Evolutionary conservation across 192 early-diverging fungal species (phyloP), one percentile per base, ranked within the genome.

Genomic region (Spizellomyces punctatus): DNA sequence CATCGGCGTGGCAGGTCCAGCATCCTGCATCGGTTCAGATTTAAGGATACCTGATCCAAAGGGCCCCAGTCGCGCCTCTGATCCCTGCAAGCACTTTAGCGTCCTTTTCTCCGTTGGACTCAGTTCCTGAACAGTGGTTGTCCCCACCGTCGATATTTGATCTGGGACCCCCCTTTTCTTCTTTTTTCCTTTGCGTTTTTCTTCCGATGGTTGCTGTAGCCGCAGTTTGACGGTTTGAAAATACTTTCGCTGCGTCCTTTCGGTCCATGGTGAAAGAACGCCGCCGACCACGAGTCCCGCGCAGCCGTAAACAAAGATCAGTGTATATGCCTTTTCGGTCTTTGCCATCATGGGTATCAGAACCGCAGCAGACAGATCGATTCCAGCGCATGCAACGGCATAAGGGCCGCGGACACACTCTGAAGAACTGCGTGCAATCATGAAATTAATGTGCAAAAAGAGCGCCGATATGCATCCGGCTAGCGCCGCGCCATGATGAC

Each of bases 311-410:
- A 56, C 54, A 19, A 56, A 6, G 5, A 56, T 6, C n/a, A 56
- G 54, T 22, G 54, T 5, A 56, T n/a, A 5, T 6, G 54, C 4
- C 6, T 6, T 56, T n/a, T 56, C n/a, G n/a, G 54, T 6, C 22
- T 56, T 56, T n/a, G 54, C 54, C 7, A 19, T 56, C 54, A 56
- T 56, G 54, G 22, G 22, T n/a, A 56, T 56, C 54, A 56, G n/a
- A 5, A 56, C 7, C 22, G n/a, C 54, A n/a, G 7, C 7, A 7
- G 22, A 6, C 5, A 56, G 22, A 56, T 56, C 54, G 7, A 56
- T n/a, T n/a, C n/a, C n/a, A 6, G 54, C 54, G 54, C 54, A 56
- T n/a, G 22, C 22, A 56, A 56, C n/a, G 5, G 54, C 54, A 56
- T 19, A 56, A 0, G n/a, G n/a, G n/a, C 54, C 54, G 22, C 54